phyloP scores from a whole-genome alignment of 2,329 filamentous ascomycete genomes.

The Lomentospora prolificans region DNA sequence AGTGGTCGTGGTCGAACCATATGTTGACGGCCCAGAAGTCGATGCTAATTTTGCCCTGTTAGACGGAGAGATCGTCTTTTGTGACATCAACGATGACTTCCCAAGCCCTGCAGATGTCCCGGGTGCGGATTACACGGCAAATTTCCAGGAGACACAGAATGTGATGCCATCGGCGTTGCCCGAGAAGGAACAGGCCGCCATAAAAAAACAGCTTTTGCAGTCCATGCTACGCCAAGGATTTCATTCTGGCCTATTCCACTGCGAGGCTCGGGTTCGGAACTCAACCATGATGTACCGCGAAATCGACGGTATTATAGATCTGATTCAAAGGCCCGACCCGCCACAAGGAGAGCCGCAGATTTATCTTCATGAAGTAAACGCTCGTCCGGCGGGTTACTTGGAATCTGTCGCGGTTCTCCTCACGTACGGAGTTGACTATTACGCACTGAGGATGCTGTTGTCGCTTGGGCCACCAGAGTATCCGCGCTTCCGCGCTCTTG shows the following conservation, averaged over 20 bases:
- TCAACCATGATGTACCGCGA: conserved; percentile 16
- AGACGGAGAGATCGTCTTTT: conserved; percentile 29
- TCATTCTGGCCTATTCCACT: conserved; percentile 19
- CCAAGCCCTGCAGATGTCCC: conserved; percentile 15
- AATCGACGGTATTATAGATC: conserved; percentile 14
- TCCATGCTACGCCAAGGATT: conserved; percentile 17
- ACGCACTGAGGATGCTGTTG: conserved; percentile 16
- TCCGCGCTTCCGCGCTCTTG: conserved; percentile 13
- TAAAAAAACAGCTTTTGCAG: conserved; percentile 14
- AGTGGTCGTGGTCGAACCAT: conserved; percentile 26
- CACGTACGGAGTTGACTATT: conserved; percentile 22
- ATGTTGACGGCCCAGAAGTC: conserved; percentile 30
- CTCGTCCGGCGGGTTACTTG: conserved; percentile 18
- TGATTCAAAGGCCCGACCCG: background rate
- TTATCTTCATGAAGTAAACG: conserved; percentile 21
- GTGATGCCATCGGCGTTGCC: conserved; percentile 17
- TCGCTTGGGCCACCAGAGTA: conserved; percentile 12
- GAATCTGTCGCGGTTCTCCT: conserved; percentile 15
- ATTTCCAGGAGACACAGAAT: conserved; percentile 18
- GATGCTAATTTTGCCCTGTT: conserved; percentile 29
- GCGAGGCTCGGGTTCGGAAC: conserved; percentile 19
- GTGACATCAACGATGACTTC: conserved; percentile 27
- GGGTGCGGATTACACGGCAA: conserved; percentile 7
- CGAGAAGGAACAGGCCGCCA: conserved; percentile 12
- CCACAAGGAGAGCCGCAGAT: conserved; percentile 8